These are phyloP conservation scores for Plasmodium reichenowi DNA, from an alignment of 169 alveolate species.

Conservation along the genomic window DNA sequence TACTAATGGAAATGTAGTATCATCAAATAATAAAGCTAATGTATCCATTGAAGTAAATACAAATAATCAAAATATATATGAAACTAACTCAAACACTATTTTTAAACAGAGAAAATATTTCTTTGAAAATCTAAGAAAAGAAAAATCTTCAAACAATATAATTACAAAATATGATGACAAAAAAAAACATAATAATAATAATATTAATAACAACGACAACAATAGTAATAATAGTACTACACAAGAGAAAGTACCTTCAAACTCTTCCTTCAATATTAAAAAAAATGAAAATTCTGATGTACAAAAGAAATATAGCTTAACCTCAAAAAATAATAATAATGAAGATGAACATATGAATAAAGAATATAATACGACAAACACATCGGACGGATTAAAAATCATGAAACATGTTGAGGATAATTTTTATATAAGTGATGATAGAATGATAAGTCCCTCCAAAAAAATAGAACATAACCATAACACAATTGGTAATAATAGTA, in stretches of 20 bases:
- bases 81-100: constrained; percentile 16
- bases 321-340: not conserved
- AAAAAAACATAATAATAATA: not conserved
- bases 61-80: not conserved
- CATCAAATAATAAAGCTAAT: not conserved
- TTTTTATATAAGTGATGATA: constrained; percentile 47
- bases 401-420: constrained; percentile 18
- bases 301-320: not conserved
- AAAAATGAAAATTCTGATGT: not conserved
- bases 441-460: constrained; percentile 7
- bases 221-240: not conserved
- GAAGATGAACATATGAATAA: not conserved
- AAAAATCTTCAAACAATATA: constrained; percentile 20
- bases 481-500: not conserved
- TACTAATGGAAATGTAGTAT: too few relatives aligned
- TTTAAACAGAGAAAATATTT: constrained; percentile 45
- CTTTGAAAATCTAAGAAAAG: constrained; percentile 65
- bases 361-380: not conserved
- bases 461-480: not conserved
- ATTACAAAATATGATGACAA: not conserved
- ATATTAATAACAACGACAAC: constrained; percentile 3
- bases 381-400: constrained; percentile 10
- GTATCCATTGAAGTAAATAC: not conserved
- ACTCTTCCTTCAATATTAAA: constrained; percentile 10
- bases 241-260: constrained; percentile 1